A percentile compares a stretch with the other conserved stretches of the same genome.
These are phyloP conservation scores for Ilyonectria mors-panacis DNA, from an alignment of 2,329 filamentous ascomycete species.

Conservation along the genomic window DNA sequence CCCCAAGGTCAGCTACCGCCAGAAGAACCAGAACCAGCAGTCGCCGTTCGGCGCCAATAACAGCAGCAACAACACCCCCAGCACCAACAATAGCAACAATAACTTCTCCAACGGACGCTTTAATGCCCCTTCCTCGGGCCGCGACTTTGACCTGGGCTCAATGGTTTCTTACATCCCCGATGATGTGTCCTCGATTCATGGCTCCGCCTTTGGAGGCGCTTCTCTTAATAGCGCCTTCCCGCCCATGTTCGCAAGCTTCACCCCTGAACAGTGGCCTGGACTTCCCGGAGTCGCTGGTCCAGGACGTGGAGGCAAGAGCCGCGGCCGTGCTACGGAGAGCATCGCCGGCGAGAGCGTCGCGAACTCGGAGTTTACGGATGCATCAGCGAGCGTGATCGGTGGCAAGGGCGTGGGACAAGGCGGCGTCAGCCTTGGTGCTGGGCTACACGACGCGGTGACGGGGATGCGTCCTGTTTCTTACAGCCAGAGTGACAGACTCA, in stretches of 20 bases:
- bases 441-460: constrained; percentile 82
- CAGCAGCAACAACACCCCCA: constrained; percentile 70
- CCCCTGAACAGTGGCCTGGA: constrained; percentile 88
- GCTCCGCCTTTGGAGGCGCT: constrained; percentile 88
- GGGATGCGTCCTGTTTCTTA: constrained; percentile 72
- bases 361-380: constrained; percentile 90
- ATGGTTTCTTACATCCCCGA: constrained; percentile 97
- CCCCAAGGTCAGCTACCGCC: constrained; percentile 93
- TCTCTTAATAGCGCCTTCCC: constrained; percentile 84
- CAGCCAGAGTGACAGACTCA: constrained; percentile 82
- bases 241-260: constrained; percentile 95
- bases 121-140: constrained; percentile 59
- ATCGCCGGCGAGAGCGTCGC: constrained; percentile 93
- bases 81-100: constrained; percentile 72
- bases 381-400: constrained; percentile 82
- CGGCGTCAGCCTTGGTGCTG: constrained; percentile 87
- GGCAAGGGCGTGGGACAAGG: constrained; percentile 85
- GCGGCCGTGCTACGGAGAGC: constrained; percentile 79
- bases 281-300: constrained; percentile 74
- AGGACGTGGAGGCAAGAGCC: constrained; percentile 77
- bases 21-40: constrained; percentile 84
- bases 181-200: constrained; percentile 96
- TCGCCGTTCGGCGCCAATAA: constrained; percentile 67
- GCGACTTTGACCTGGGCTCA: constrained; percentile 83
- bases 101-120: constrained; percentile 58